phyloP scores from a whole-genome alignment of 305 asterid species.

The Ruellia speciosa region DNA sequence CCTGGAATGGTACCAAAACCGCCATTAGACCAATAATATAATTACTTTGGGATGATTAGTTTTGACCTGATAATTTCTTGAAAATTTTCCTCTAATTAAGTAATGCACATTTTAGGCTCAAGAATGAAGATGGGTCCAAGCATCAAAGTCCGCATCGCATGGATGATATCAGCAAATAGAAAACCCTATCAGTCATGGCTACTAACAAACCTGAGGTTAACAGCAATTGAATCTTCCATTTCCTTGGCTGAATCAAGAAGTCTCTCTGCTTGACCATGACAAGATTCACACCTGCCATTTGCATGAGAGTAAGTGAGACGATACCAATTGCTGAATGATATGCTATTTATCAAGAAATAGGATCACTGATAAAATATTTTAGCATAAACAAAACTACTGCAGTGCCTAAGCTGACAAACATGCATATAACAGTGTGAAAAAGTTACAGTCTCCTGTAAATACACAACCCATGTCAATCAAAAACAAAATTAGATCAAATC shows the following conservation, averaged over 20 bases:
- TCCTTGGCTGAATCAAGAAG: slow-evolving; percentile 98
- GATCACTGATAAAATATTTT: not conserved
- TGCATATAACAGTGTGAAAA: not conserved
- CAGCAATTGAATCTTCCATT: slow-evolving; percentile 99
- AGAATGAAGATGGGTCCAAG: too few relatives aligned
- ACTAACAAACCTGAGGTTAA: slow-evolving; percentile 75
- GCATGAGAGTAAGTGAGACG: slow-evolving; percentile 10
- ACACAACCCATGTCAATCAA: not conserved
- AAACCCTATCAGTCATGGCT: not conserved
- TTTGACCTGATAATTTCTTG: too few relatives aligned
- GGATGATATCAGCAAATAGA: not conserved
- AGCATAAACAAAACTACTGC: too few relatives aligned
- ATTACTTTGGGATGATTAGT: too few relatives aligned
- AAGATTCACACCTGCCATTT: slow-evolving; percentile 89
- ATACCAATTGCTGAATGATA: slow-evolving; percentile 4
- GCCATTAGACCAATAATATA: too few relatives aligned
- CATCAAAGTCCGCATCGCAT: too few relatives aligned
- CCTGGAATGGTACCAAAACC: too few relatives aligned
- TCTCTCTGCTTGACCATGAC: slow-evolving; percentile 98
- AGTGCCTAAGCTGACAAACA: not conserved
- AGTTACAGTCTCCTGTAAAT: not conserved
- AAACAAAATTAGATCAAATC: too few relatives aligned
- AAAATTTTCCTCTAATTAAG: too few relatives aligned
- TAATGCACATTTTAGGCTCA: too few relatives aligned
- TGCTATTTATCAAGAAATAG: slow-evolving; percentile 12